Conservation (phyloP, 2,329 filamentous ascomycete species). For the Aspergillus sp. region DNA sequence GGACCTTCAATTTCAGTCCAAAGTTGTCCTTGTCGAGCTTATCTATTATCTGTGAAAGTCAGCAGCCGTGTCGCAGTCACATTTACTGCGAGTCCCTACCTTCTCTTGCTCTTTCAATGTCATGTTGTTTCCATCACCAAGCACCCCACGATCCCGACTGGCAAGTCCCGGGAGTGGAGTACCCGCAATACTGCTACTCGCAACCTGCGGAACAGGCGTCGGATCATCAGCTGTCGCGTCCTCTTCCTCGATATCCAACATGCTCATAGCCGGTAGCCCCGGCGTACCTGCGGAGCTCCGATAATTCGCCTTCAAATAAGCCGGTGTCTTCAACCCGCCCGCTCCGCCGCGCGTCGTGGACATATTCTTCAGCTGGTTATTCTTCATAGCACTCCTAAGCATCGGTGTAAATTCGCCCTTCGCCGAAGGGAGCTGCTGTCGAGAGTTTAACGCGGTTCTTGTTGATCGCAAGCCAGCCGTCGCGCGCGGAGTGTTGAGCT, state of each 20-base stretch:
- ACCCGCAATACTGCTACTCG: conserved; percentile 78
- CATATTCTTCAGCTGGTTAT: conserved; percentile 63
- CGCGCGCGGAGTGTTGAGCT: conserved; percentile 73
- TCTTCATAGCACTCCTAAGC: conserved; percentile 76
- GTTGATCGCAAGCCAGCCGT: conserved; percentile 57
- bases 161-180: conserved; percentile 77
- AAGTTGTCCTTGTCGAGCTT: conserved; percentile 99
- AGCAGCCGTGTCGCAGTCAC: conserved; percentile 9
- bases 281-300: conserved; percentile 74
- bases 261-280: conserved; percentile 72
- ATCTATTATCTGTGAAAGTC: conserved; percentile 68
- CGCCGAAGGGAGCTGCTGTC: conserved; percentile 69
- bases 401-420: conserved; percentile 90
- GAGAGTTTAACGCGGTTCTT: conserved; percentile 64
- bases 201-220: conserved; percentile 76
- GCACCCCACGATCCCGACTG: conserved; percentile 66
- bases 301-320: conserved; percentile 63
- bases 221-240: conserved; percentile 68
- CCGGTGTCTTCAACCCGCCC: conserved; percentile 69
- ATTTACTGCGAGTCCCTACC: conserved; percentile 48
- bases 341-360: conserved; percentile 60
- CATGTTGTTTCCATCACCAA: conserved; percentile 81
- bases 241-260: conserved; percentile 67
- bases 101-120: conserved; percentile 94
- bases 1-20: conserved; percentile 92